Evolutionary conservation across 2,329 filamentous ascomycete genomes (phyloP).

Genomic region (Lachnellula hyalina): DNA sequence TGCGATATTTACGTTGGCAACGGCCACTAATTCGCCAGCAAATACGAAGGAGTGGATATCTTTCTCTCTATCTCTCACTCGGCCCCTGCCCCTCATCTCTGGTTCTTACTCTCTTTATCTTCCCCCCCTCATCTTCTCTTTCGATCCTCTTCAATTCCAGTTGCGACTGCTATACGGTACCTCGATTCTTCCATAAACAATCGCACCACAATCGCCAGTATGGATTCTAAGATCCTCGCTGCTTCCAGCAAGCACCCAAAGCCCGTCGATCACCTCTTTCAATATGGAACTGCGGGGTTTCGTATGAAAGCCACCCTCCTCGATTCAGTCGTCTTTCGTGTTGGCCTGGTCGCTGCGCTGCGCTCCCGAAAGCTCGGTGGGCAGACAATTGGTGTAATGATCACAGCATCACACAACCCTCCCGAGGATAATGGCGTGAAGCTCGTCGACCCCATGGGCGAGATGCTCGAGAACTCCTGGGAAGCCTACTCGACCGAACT

Average conservation of each 20-base stretch:
- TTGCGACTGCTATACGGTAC: slow-evolving; percentile 1
- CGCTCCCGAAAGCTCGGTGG: slow-evolving; percentile 85
- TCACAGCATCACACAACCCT: slow-evolving; percentile 90
- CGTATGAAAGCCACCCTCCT: slow-evolving; percentile 73
- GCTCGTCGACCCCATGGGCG: slow-evolving; percentile 94
- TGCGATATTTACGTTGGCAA: too few relatives aligned
- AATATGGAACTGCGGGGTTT: slow-evolving; percentile 64
- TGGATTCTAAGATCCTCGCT: slow-evolving; percentile 48
- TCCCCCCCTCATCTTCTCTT: background rate
- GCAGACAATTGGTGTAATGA: slow-evolving; percentile 93
- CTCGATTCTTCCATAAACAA: background rate
- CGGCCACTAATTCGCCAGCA: too few relatives aligned
- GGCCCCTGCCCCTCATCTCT: background rate
- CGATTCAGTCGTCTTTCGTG: slow-evolving; percentile 86
- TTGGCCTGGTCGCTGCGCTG: slow-evolving; percentile 81
- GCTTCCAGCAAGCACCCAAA: slow-evolving; percentile 60
- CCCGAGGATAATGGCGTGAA: slow-evolving; percentile 89
- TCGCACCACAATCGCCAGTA: slow-evolving; percentile 29
- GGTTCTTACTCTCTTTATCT: background rate
- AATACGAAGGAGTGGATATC: too few relatives aligned
- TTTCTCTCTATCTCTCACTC: background rate
- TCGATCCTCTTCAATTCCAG: slow-evolving; percentile 1
- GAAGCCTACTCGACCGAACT: slow-evolving; percentile 82
- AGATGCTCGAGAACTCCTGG: slow-evolving; percentile 97
- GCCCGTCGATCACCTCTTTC: slow-evolving; percentile 48